A percentile compares a stretch with the other conserved stretches of the same genome.
These are phyloP conservation scores for Niveomyces coronatus DNA, from an alignment of 2,329 filamentous ascomycete genomes.

Conservation along the genomic window DNA sequence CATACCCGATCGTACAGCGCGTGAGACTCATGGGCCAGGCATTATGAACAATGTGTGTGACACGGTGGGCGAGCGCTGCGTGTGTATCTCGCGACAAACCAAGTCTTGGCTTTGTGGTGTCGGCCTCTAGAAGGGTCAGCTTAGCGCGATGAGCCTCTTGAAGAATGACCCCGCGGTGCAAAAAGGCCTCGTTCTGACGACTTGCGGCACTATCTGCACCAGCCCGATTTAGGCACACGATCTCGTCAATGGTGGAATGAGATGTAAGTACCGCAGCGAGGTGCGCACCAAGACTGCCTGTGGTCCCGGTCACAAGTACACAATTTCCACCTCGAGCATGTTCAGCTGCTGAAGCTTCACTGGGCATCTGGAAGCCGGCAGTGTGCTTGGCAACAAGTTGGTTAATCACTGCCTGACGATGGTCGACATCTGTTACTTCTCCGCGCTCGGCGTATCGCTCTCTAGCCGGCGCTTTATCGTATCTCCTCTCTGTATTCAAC, in stretches of 20 bases:
- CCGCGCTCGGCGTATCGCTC: background rate
- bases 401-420: background rate
- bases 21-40: conserved; percentile 40
- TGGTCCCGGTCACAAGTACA: conserved; percentile 28
- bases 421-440: background rate
- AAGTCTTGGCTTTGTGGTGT: conserved; percentile 24
- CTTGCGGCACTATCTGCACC: background rate
- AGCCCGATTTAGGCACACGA: conserved; percentile 37
- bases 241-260: conserved; percentile 16
- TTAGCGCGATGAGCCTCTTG: background rate
- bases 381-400: background rate
- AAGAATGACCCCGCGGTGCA: conserved; percentile 4
- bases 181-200: conserved; percentile 6
- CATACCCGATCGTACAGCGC: conserved; percentile 27
- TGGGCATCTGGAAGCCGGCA: background rate
- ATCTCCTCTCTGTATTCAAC: background rate
- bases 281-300: conserved; percentile 29
- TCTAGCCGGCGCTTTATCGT: background rate
- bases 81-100: conserved; percentile 31
- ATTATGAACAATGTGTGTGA: conserved; percentile 41
- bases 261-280: conserved; percentile 21
- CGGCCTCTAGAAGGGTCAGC: conserved; percentile 5
- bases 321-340: too few species aligned
- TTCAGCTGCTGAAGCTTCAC: too few species aligned
- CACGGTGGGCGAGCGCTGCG: conserved; percentile 21